Percentiles rank a stretch among this genome's conserved stretches.
These are phyloP conservation scores for Mycena alexandri DNA, from an alignment of 768 basidiomycete species.

Conservation along the genomic window DNA sequence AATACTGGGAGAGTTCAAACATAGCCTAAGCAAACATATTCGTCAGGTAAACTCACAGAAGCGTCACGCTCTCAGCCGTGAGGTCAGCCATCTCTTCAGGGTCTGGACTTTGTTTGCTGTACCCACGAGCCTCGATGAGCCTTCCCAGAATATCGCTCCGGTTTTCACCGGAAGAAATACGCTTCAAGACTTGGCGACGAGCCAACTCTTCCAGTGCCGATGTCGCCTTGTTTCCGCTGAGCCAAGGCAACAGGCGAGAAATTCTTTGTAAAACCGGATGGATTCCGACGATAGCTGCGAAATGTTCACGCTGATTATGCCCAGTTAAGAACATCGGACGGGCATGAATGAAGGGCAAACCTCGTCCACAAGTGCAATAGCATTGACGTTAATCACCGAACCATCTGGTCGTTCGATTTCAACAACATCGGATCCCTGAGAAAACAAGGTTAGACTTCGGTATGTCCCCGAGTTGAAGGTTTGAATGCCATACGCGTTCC, in stretches of 20 bases:
- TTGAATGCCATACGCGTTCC: slow-evolving; percentile 38
- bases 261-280: slow-evolving; percentile 40
- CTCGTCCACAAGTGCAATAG: slow-evolving; percentile 46
- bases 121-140: slow-evolving; percentile 40
- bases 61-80: slow-evolving; percentile 45
- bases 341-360: slow-evolving; percentile 27
- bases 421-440: slow-evolving; percentile 44
- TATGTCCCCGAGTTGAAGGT: no score
- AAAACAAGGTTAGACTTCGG: background rate
- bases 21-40: no score
- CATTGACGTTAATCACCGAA: slow-evolving; percentile 38
- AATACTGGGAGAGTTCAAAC: slow-evolving; percentile 40
- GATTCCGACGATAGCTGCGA: slow-evolving; percentile 45
- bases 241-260: slow-evolving; percentile 41
- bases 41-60: slow-evolving; percentile 40
- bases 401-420: slow-evolving; percentile 38
- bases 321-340: background rate
- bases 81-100: slow-evolving; percentile 42
- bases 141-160: slow-evolving; percentile 46
- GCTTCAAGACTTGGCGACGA: slow-evolving; percentile 42
- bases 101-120: slow-evolving; percentile 33
- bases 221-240: slow-evolving; percentile 40
- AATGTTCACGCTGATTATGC: slow-evolving; percentile 43
- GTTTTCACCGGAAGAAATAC: slow-evolving; percentile 34
- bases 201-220: slow-evolving; percentile 40